phyloP scores from a whole-genome alignment of 2,329 filamentous ascomycete genomes.

The Penicillium frequentans region DNA sequence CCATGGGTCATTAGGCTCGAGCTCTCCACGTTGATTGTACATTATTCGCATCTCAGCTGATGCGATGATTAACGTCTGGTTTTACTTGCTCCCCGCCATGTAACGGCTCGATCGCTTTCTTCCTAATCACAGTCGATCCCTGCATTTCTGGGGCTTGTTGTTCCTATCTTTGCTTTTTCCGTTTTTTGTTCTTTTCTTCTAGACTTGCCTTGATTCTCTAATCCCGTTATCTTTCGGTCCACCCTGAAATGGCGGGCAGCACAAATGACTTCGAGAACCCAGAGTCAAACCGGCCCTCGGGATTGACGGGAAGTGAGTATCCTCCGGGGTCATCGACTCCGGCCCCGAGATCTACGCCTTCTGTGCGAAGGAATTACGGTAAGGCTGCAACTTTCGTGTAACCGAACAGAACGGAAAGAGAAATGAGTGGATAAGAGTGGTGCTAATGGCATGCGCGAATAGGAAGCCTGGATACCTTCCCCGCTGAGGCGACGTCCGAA shows the following conservation, averaged over 20 bases:
- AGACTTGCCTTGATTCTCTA: neutral
- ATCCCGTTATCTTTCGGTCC: neutral
- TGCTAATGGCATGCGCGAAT: constrained; percentile 1
- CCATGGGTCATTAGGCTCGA: constrained; percentile 18
- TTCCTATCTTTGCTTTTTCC: neutral
- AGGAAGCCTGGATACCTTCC: constrained; percentile 33
- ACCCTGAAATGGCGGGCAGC: constrained; percentile 17
- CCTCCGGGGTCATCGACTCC: constrained; percentile 6
- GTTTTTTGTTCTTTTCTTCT: constrained; percentile 3
- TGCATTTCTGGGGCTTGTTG: neutral
- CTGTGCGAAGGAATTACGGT: constrained; percentile 33
- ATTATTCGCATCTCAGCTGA: constrained; percentile 19
- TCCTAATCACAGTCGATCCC: neutral
- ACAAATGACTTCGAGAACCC: constrained; percentile 12
- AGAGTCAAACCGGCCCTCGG: constrained; percentile 12
- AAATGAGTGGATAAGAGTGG: neutral
- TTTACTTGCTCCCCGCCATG: constrained; percentile 15
- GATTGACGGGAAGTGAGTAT: constrained; percentile 6
- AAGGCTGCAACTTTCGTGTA: constrained; percentile 16
- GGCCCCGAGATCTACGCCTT: constrained; percentile 12
- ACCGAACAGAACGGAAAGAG: constrained; percentile 3
- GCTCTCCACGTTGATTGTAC: constrained; percentile 15
- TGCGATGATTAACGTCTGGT: constrained; percentile 6
- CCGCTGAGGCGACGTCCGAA: constrained; percentile 23
- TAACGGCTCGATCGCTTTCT: constrained; percentile 1